Conservation (phyloP, 345 rosid species). For the Limnanthes douglasii region DNA sequence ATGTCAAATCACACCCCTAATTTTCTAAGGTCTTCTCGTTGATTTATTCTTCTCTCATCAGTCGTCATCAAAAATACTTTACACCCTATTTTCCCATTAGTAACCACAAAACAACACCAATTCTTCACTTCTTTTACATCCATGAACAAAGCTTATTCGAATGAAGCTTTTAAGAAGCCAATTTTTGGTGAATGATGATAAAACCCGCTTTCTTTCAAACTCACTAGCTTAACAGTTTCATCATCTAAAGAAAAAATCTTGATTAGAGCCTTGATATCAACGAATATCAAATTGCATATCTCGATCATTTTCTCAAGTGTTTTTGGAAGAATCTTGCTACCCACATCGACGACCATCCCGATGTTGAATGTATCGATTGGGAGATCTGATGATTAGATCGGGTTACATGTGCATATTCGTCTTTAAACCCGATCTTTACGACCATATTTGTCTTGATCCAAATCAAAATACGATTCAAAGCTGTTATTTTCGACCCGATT, state of each 20-base stretch:
- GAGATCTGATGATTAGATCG: conserved; percentile 35
- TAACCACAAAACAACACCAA: conserved; percentile 56
- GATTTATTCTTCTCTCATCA: too few relatives aligned
- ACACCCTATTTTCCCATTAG: conserved; percentile 52
- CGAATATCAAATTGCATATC: conserved; percentile 32
- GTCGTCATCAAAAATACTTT: too few relatives aligned
- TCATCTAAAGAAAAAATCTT: conserved; percentile 28
- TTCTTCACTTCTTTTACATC: conserved; percentile 51
- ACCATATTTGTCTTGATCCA: conserved; percentile 10
- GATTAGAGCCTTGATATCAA: conserved; percentile 56
- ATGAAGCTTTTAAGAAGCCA: conserved; percentile 48
- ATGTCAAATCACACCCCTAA: too few relatives aligned
- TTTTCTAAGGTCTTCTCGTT: too few relatives aligned
- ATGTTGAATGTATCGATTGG: conserved; percentile 26
- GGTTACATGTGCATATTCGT: conserved; percentile 33
- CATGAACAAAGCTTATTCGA: conserved; percentile 48
- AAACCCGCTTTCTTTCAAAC: conserved; percentile 32
- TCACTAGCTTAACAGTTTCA: conserved; percentile 39
- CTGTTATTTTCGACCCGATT: conserved; percentile 27
- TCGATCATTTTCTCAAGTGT: conserved; percentile 47
- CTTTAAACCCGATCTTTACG: conserved; percentile 37
- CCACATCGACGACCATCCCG: conserved; percentile 70
- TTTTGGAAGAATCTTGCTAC: conserved; percentile 48
- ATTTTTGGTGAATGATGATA: conserved; percentile 28
- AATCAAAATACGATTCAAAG: conserved; percentile 45